A percentile compares a stretch with the other conserved stretches of the same genome.
Conservation (phyloP, 2,329 filamentous ascomycete species). For the Ophiocordyceps sinensis region DNA sequence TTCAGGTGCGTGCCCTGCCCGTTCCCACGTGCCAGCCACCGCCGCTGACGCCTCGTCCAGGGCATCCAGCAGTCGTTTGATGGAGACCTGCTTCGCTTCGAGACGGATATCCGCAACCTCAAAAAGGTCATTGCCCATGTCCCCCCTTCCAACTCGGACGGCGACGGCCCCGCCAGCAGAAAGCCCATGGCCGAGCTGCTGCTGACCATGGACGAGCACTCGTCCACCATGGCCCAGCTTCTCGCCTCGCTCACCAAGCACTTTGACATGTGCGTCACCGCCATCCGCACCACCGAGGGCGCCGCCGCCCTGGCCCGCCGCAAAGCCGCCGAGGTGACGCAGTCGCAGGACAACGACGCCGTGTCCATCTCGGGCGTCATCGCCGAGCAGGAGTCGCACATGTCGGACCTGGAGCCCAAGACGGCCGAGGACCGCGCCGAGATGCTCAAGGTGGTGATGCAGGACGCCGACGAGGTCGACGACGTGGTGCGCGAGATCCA, state of each 20-base stretch:
- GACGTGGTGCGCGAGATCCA: slow-evolving; percentile 57
- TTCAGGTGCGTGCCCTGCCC: slow-evolving; percentile 27
- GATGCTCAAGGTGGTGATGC: slow-evolving; percentile 67
- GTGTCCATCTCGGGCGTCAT: slow-evolving; percentile 56
- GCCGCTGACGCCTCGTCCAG: slow-evolving; percentile 9
- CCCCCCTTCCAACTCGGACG: slow-evolving; percentile 16
- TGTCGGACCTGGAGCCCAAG: slow-evolving; percentile 49
- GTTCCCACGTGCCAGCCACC: neutral
- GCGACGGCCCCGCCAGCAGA: slow-evolving; percentile 12
- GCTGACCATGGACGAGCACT: slow-evolving; percentile 54
- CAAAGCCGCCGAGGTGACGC: slow-evolving; percentile 50
- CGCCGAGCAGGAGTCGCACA: slow-evolving; percentile 37
- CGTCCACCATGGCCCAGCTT: slow-evolving; percentile 67
- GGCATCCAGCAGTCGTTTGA: slow-evolving; percentile 59
- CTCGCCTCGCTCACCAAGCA: slow-evolving; percentile 72
- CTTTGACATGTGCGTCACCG: slow-evolving; percentile 86
- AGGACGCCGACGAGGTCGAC: slow-evolving; percentile 54
- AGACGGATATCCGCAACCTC: slow-evolving; percentile 55
- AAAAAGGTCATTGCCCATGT: slow-evolving; percentile 37
- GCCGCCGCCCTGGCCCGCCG: slow-evolving; percentile 54
- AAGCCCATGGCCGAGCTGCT: slow-evolving; percentile 37
- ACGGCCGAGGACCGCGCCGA: slow-evolving; percentile 63
- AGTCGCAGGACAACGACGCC: slow-evolving; percentile 28
- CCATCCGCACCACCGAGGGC: slow-evolving; percentile 79
- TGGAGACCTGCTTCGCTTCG: slow-evolving; percentile 59